These are phyloP conservation scores for Aspergillus novoparasiticus DNA, from an alignment of 2,329 filamentous ascomycete genomes.

Conservation along the genomic window DNA sequence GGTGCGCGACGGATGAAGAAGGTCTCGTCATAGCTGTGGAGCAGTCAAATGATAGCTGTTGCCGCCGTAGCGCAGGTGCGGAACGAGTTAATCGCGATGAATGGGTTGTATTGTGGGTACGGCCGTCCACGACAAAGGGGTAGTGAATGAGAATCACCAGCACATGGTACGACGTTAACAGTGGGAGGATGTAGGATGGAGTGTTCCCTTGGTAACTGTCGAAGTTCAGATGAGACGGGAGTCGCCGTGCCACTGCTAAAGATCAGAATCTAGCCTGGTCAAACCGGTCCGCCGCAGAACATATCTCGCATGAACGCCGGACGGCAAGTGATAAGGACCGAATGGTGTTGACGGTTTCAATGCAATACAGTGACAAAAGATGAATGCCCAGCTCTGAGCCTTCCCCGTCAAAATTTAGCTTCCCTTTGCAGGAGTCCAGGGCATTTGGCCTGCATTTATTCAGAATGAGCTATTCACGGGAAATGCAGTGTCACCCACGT, in stretches of 20 bases:
- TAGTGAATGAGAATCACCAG: conserved; percentile 57
- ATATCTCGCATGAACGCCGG: too few species aligned
- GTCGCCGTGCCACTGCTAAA: conserved; percentile 45
- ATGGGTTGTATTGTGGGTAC: conserved; percentile 47
- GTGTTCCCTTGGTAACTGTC: conserved; percentile 34
- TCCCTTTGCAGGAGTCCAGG: too few species aligned
- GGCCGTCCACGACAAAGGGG: conserved; percentile 48
- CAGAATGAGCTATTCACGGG: too few species aligned
- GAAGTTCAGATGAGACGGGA: conserved; percentile 49
- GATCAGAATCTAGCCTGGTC: conserved; percentile 42
- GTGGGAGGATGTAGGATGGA: conserved; percentile 49
- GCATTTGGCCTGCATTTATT: too few species aligned
- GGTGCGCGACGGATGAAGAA: conserved; percentile 28
- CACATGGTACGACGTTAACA: conserved; percentile 54
- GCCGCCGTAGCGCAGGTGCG: conserved; percentile 37
- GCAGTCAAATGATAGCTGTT: conserved; percentile 30
- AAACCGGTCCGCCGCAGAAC: conserved; percentile 25
- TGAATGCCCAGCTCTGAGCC: too few species aligned
- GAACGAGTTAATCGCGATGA: conserved; percentile 49
- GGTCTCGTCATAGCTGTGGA: conserved; percentile 48
- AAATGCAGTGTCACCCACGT: too few species aligned
- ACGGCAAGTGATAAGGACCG: too few species aligned
- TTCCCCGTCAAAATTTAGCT: too few species aligned
- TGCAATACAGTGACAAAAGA: too few species aligned
- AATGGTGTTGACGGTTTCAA: too few species aligned